Conservation (phyloP, 2,329 filamentous ascomycete species). For the Colletotrichum sp. region DNA sequence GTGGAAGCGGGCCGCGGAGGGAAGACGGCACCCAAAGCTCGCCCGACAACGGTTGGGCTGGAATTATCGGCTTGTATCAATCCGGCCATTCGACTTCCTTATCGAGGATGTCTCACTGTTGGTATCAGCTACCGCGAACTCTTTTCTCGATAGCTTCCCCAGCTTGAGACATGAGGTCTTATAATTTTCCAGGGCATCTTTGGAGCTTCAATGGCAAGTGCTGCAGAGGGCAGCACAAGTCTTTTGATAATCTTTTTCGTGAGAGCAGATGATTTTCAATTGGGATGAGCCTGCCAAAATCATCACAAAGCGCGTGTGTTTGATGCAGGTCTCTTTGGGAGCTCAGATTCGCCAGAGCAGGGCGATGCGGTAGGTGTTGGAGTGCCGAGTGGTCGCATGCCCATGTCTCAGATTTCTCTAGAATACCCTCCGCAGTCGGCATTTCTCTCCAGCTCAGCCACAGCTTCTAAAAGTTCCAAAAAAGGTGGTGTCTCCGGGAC, state of each 20-base stretch:
- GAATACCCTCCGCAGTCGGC: background rate
- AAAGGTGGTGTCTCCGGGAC: background rate
- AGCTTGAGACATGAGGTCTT: background rate
- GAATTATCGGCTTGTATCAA: background rate
- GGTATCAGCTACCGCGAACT: background rate
- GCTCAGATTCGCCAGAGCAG: background rate
- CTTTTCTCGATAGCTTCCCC: background rate
- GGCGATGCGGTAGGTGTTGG: background rate
- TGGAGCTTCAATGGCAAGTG: background rate
- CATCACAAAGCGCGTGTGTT: fast-evolving
- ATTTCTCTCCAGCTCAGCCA: background rate
- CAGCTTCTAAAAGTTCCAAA: background rate
- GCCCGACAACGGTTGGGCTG: background rate
- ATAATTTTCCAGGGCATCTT: background rate
- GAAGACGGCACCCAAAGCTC: background rate
- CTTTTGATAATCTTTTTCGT: background rate
- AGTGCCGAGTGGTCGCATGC: background rate
- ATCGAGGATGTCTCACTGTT: background rate
- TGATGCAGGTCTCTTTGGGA: too few species aligned
- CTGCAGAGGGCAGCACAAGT: fast-evolving
- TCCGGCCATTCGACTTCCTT: background rate
- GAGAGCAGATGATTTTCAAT: fast-evolving
- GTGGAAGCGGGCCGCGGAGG: background rate
- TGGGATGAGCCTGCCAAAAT: fast-evolving
- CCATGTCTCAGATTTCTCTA: background rate